phyloP scores from a whole-genome alignment of 116 monocot genomes.

The Cymodocea nodosa region DNA sequence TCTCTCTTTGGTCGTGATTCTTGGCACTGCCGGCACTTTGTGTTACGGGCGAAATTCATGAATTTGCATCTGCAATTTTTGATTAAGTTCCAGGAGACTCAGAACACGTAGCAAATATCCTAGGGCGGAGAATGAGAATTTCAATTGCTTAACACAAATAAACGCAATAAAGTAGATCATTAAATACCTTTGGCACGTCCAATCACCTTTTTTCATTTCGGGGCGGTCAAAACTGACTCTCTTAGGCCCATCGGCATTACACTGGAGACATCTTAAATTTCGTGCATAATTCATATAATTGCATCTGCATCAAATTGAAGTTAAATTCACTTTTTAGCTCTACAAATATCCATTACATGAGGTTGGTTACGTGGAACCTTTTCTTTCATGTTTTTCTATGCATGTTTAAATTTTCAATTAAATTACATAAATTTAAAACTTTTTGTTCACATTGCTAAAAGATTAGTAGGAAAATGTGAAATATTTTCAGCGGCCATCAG shows the following conservation, averaged over 20 bases:
- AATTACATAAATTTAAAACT: too few species aligned
- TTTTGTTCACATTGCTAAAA: too few species aligned
- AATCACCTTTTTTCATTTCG: conserved; percentile 88
- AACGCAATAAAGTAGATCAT: too few species aligned
- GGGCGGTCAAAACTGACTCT: conserved; percentile 11
- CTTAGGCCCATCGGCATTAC: conserved; percentile 62
- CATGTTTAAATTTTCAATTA: too few species aligned
- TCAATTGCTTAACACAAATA: not conserved
- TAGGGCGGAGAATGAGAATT: not conserved
- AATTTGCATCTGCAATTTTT: conserved; percentile 54
- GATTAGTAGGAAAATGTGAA: too few species aligned
- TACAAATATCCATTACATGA: not conserved
- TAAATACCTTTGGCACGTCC: conserved; percentile 66
- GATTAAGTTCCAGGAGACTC: not conserved
- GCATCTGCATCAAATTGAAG: conserved; percentile 41
- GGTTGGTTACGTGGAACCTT: too few species aligned
- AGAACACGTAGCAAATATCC: not conserved
- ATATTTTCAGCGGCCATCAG: too few species aligned
- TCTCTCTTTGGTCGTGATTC: conserved; percentile 43
- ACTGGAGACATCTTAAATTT: conserved; percentile 57
- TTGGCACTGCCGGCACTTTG: conserved; percentile 46
- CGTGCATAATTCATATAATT: conserved; percentile 82
- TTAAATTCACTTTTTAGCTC: not conserved
- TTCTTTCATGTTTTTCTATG: too few species aligned
- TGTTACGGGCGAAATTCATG: conserved; percentile 90